Conservation (phyloP, 768 basidiomycete species). For the Neoboletus brunneissimus region DNA sequence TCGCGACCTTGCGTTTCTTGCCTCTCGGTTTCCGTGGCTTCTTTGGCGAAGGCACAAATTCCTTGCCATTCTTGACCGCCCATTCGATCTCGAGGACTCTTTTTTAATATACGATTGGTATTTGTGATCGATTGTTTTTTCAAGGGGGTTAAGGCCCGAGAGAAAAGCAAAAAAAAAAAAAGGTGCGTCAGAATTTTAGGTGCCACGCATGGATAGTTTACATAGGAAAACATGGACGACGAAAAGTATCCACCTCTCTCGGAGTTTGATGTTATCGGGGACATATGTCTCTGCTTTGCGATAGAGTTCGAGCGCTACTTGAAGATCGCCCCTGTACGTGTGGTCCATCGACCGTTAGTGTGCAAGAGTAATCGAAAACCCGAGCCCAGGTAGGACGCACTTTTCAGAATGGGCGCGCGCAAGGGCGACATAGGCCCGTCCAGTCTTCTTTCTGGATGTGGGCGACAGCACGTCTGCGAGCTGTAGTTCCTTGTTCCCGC, state of each 20-base stretch:
- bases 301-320: constrained; percentile 77
- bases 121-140: background rate
- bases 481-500: constrained; percentile 56
- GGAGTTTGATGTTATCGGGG: constrained; percentile 81
- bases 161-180: constrained; percentile 26
- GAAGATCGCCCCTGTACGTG: constrained; percentile 64
- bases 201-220: constrained; percentile 42
- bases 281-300: constrained; percentile 79
- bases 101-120: too few relatives aligned
- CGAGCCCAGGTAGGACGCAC: constrained; percentile 39
- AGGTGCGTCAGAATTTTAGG: constrained; percentile 40
- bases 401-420: constrained; percentile 80
- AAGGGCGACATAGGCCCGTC: constrained; percentile 78
- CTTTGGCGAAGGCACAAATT: constrained; percentile 57
- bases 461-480: constrained; percentile 66
- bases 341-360: background rate
- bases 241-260: constrained; percentile 84
- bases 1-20: constrained; percentile 32
- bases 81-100: constrained; percentile 85
- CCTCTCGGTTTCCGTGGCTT: constrained; percentile 37
- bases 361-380: background rate
- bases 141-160: too few relatives aligned
- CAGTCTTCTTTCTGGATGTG: constrained; percentile 76
- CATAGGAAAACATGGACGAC: constrained; percentile 62
- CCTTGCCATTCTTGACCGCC: constrained; percentile 61